Conservation (phyloP, 73 alveolate genomes). For the Paramecium octaurelia region DNA sequence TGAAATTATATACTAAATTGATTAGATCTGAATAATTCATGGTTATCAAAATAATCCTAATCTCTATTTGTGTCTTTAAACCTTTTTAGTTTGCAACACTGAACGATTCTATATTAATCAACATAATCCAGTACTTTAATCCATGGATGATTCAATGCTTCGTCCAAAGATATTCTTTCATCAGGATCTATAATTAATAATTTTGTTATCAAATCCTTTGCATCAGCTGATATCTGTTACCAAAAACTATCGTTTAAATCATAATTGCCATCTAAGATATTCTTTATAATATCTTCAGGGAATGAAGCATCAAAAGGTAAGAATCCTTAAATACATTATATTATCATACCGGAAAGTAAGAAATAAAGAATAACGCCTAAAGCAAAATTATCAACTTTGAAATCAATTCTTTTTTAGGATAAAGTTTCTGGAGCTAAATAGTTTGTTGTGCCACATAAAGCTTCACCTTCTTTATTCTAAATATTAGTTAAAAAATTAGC, state of each 20-base stretch:
- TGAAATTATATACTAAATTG: too few relatives aligned
- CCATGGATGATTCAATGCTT: slow-evolving; percentile 54
- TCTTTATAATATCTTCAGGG: neutral
- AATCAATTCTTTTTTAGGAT: slow-evolving; percentile 70
- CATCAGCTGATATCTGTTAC: slow-evolving; percentile 37
- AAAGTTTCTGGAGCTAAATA: slow-evolving; percentile 93
- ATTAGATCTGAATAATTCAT: neutral
- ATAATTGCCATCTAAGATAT: neutral
- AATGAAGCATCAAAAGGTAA: slow-evolving; percentile 3
- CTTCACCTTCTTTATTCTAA: slow-evolving; percentile 63
- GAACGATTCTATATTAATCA: slow-evolving; percentile 16
- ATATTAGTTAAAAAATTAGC: slow-evolving; percentile 43
- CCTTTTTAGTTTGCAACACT: neutral
- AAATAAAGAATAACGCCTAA: slow-evolving; percentile 44
- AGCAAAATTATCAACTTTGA: slow-evolving; percentile 29
- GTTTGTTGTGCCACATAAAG: slow-evolving; percentile 90
- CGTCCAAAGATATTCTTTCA: slow-evolving; percentile 37
- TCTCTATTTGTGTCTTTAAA: neutral
- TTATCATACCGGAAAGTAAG: slow-evolving; percentile 20
- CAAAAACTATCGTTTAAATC: neutral
- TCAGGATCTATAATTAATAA: slow-evolving; percentile 22
- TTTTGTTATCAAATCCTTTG: slow-evolving; percentile 49
- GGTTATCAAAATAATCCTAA: neutral
- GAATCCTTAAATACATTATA: neutral
- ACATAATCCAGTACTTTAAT: neutral